phyloP scores from a whole-genome alignment of 108 stramenopile genomes.

The Nitzschia sp. region DNA sequence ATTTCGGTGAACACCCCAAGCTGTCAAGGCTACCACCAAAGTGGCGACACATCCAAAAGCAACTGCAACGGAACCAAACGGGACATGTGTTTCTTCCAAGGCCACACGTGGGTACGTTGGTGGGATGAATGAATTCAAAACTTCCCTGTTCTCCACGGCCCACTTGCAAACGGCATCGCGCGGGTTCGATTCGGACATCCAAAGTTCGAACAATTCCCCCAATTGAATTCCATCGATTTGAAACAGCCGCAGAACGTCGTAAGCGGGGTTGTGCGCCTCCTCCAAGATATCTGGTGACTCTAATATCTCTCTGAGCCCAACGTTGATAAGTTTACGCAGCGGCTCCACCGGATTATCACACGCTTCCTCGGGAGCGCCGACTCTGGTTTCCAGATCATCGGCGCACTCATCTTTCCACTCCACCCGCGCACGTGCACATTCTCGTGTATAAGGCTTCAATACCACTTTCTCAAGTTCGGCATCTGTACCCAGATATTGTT shows the following conservation, averaged over 20 bases:
- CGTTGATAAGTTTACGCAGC: constrained; percentile 13
- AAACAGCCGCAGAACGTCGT: constrained; percentile 12
- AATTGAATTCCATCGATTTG: constrained; percentile 9
- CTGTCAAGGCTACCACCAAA: not conserved
- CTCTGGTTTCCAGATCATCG: constrained; percentile 2
- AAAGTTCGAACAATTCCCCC: constrained; percentile 6
- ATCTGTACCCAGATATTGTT: constrained; percentile 23
- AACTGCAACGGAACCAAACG: not conserved
- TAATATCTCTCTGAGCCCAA: not conserved
- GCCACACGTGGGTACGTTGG: constrained; percentile 8
- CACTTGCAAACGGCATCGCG: constrained; percentile 38
- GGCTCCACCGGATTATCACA: constrained; percentile 22
- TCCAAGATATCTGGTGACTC: not conserved
- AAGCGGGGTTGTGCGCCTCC: constrained; percentile 18
- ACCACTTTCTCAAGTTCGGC: constrained; percentile 24
- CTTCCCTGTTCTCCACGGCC: constrained; percentile 26
- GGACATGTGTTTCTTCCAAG: not conserved
- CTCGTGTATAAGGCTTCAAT: constrained; percentile 22
- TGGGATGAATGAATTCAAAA: constrained; percentile 20
- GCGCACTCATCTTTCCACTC: constrained; percentile 13
- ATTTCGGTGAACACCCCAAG: not conserved
- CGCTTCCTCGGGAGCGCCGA: constrained; percentile 24
- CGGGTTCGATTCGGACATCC: not conserved
- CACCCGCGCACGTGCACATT: constrained; percentile 13
- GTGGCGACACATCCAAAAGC: constrained; percentile 11